Evolutionary conservation across 2,329 filamentous ascomycete genomes (phyloP).

Genomic region (Fusarium staphyleae): DNA sequence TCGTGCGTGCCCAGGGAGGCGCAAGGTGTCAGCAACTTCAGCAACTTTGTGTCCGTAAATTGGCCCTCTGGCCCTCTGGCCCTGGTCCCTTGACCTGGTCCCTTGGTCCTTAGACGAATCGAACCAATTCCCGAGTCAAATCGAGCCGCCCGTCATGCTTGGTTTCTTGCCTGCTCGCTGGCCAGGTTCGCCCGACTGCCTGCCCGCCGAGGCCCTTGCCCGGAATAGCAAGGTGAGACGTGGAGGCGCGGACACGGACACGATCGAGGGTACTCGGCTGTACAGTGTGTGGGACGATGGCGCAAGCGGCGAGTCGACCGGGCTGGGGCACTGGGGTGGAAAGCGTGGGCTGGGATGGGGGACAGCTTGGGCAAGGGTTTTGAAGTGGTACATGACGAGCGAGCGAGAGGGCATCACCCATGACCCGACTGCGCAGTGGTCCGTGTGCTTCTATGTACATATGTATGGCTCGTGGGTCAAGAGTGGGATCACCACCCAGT

Average conservation of each 20-base stretch:
- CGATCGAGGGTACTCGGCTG: constrained; percentile 41
- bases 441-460: constrained; percentile 18
- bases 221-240: constrained; percentile 38
- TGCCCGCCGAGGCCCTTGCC: constrained; percentile 27
- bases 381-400: constrained; percentile 40
- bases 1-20: constrained; percentile 16
- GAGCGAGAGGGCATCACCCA: constrained; percentile 32
- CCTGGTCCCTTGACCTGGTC: constrained; percentile 22
- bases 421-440: constrained; percentile 22
- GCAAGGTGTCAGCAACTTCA: constrained; percentile 14
- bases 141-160: constrained; percentile 21
- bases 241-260: constrained; percentile 40
- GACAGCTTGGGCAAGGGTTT: constrained; percentile 37
- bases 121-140: constrained; percentile 29
- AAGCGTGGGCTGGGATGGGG: constrained; percentile 33
- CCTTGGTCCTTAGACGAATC: constrained; percentile 25
- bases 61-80: neutral
- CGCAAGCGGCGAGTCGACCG: constrained; percentile 40
- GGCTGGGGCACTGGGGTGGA: constrained; percentile 36
- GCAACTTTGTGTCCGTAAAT: constrained; percentile 22
- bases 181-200: constrained; percentile 17
- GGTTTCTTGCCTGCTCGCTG: constrained; percentile 20
- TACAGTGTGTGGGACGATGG: constrained; percentile 45
- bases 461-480: constrained; percentile 33
- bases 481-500: constrained; percentile 34